phyloP scores from a whole-genome alignment of 345 rosid species.

The Eucalyptus pumila region DNA sequence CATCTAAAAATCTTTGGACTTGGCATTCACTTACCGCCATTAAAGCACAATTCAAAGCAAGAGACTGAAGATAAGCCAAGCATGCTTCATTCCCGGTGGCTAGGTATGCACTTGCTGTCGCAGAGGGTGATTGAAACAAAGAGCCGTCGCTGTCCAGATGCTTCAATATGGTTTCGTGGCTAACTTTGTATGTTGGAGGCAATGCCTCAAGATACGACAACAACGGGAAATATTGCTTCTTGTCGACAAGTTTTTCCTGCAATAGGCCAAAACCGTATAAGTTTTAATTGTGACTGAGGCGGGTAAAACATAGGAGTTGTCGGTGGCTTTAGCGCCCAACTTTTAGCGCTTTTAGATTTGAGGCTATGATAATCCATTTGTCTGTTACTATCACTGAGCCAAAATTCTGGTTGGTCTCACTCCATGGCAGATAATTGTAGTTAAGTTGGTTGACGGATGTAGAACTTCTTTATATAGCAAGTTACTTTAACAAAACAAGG shows the following conservation, averaged over 20 bases:
- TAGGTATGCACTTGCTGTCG: constrained; percentile 53
- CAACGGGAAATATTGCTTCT: constrained; percentile 16
- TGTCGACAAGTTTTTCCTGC: constrained; percentile 27
- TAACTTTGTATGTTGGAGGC: constrained; percentile 2
- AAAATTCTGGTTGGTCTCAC: background rate
- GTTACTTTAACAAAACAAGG: background rate
- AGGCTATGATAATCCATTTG: background rate
- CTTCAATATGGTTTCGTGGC: constrained; percentile 3
- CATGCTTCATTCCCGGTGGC: constrained; percentile 34
- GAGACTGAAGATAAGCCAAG: constrained; percentile 29
- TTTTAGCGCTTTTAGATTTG: background rate
- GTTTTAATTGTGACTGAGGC: background rate
- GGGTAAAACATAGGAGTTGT: background rate
- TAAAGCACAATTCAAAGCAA: constrained; percentile 18
- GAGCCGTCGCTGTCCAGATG: constrained; percentile 30
- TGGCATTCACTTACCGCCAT: constrained; percentile 13
- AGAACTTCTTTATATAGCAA: background rate
- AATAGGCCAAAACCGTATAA: background rate
- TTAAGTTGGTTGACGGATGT: background rate
- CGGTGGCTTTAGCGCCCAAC: background rate
- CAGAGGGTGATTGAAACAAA: constrained; percentile 57
- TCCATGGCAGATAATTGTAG: background rate
- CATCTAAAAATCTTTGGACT: background rate
- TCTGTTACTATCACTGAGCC: background rate
- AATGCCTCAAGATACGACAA: constrained; percentile 38